Evolutionary conservation across 306 rosid species (phyloP), one percentile per base, ranked within the genome.

Genomic region (Herpetospermum pedunculosum): DNA sequence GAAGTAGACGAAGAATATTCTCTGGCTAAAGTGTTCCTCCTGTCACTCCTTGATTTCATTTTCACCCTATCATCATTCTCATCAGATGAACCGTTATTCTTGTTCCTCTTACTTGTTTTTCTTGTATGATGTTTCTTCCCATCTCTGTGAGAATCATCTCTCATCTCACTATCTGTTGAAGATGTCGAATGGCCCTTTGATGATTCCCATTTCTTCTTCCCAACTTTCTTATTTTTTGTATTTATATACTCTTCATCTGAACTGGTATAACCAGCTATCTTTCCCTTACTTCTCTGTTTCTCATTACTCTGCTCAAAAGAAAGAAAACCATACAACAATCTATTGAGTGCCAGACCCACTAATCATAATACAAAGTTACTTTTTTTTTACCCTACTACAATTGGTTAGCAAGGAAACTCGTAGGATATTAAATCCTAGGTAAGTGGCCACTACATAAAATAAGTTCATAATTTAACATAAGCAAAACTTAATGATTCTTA

Each of bases 151-250:
- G 76, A 81, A 72, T 65, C 75, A 48, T 30, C 78, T 25, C 41
- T 85, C 25, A 81, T 81, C 77, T 85, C 96, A 80, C 76, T 74
- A 12, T 72, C 91, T 1, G 79, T 75, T 6, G 85, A 50, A 71
- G 77, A 75, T 8, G 85, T 84, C 70, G 86, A 88, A 71, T 74
- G 28, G 54, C 87, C 94, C 8, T 87, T 92, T 0, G 92, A 87
- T 0, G 87, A 89, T 72, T 93, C 89, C 96, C 96, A 85, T 72
- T 87, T 90, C 81, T 84, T 87, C 77, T 81, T 92, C 63, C 92
- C 85, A 8, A 11, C 11, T 25, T 67, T 83, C 64, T 47, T 76
- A 86, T 77, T 80, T 84, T 72, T 90, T 80, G 81, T 75, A 6
- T 11, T 85, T 49, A 58, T 84, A 63, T 79, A 2, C 79, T 86